Conservation (phyloP, 1,284 basidiomycete genomes). For the Cystobasidiaceae sp. region DNA sequence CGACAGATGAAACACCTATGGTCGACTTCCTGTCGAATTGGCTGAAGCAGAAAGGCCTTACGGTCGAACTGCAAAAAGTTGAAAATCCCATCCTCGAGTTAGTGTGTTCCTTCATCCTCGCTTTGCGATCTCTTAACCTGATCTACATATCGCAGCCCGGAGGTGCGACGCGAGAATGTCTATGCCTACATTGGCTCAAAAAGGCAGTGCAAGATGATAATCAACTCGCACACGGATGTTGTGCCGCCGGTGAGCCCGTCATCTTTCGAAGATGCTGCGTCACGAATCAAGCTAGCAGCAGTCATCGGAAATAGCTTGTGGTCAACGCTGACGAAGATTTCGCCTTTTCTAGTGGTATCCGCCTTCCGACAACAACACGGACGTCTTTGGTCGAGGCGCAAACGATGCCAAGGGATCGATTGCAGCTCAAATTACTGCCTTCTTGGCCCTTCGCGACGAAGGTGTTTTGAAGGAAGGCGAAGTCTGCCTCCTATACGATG, state of each 20-base stretch:
- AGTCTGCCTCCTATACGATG: constrained; percentile 23
- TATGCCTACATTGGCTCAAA: constrained; percentile 20
- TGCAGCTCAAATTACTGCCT: constrained; percentile 5
- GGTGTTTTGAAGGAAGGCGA: constrained; percentile 23
- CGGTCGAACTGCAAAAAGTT: constrained; percentile 11
- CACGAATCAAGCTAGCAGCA: not conserved
- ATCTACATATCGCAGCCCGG: not conserved
- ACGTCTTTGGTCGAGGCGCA: constrained; percentile 11
- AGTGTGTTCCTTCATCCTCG: not conserved
- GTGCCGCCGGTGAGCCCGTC: constrained; percentile 14
- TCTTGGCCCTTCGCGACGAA: constrained; percentile 5
- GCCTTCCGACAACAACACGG: constrained; percentile 13
- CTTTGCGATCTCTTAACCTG: not conserved
- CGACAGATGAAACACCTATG: constrained; percentile 16
- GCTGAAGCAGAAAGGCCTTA: constrained; percentile 6
- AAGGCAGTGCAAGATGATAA: constrained; percentile 6
- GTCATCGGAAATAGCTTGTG: not conserved
- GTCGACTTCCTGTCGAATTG: constrained; percentile 3
- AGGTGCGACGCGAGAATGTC: constrained; percentile 14
- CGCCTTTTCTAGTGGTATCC: not conserved
- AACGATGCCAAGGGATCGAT: constrained; percentile 26
- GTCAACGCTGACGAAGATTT: not conserved
- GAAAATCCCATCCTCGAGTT: constrained; percentile 17
- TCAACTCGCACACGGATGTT: constrained; percentile 19
- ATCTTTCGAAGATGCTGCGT: not conserved